Base-by-base conservation (phyloP, 768 basidiomycete genomes). In the Dentipellis sp. region DNA sequence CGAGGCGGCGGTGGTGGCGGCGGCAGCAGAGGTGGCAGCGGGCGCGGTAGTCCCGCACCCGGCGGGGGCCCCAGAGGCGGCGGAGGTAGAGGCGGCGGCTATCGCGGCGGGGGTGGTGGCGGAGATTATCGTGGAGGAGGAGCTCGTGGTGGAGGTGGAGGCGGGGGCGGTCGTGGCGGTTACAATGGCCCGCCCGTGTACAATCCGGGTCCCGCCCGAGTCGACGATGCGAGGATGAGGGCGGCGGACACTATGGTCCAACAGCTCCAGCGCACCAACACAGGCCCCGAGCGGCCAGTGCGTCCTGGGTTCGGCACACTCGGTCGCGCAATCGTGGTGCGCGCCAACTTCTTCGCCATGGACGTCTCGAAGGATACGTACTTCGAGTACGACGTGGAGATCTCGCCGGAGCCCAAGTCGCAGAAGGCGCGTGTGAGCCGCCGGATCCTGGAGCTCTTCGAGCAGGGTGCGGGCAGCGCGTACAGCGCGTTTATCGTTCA, bases 281-380 rank as follows among this genome's bases (percentile, higher is more conserved):
- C 50, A 7, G 61, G 61, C 0, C 61, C 61, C 6, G 61, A 60
- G 10, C 46, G 61, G 1, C 61, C 59, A n/a, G 47, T 56, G 3
- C 61, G 61, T 6, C 61, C 61, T 3, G 61, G 61, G 1, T 62
- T 55, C 23, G 61, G 61, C 21, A 21, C 65, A 69, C 1, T 76
- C 75, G 53, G 9, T 59, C 72, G 0, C 17, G 59, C 47, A 2
- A 74, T 81, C 59, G 76, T 66, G 0, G 66, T 86, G 14, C 75
- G 86, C 1, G 74, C 84, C 19, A 87, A 86, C 63, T 84, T 85
- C 68, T 85, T 84, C 65, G 63, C 81, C 0, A 62, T 86, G 10
- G 73, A 65, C 35, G 62, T 78, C n/a, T 74, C 75, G 1, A 73
- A 75, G 47, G 72, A 72, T 0, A 69, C 72, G 0, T 63, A 82